These are phyloP conservation scores for Salicornia ramosissima DNA, from an alignment of 148 eudicot genomes.

Conservation along the genomic window DNA sequence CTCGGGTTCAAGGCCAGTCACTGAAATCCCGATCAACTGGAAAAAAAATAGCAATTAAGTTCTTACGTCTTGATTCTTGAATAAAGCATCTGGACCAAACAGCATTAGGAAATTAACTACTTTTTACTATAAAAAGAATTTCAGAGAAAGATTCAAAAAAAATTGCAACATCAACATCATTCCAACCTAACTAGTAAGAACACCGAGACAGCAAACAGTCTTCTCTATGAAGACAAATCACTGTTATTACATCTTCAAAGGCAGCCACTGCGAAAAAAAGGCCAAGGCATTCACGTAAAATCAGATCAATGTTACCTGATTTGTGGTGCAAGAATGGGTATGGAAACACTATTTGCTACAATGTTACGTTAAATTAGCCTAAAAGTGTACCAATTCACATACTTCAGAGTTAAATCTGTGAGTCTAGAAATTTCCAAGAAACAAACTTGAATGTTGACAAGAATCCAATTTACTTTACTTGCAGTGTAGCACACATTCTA, in stretches of 20 bases:
- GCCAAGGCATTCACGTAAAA: not conserved
- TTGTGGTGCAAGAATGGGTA: not conserved
- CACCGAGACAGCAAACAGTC: constrained; percentile 6
- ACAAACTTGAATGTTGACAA: too few species aligned
- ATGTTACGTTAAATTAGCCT: too few species aligned
- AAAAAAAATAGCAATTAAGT: constrained; percentile 21
- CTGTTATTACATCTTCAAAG: not conserved
- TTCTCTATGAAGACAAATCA: constrained; percentile 4
- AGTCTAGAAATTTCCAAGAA: too few species aligned
- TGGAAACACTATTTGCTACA: too few species aligned
- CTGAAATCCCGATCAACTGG: constrained; percentile 75
- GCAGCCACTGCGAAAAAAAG: not conserved
- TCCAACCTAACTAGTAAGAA: constrained; percentile 9
- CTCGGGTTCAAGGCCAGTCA: constrained; percentile 72
- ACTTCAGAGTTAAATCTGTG: too few species aligned
- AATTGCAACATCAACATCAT: constrained; percentile 9
- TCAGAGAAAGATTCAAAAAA: constrained; percentile 11
- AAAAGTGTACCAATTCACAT: too few species aligned
- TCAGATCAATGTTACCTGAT: not conserved
- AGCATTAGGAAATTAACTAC: not conserved
- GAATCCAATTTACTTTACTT: too few species aligned
- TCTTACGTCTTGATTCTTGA: too few species aligned
- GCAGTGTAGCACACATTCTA: too few species aligned
- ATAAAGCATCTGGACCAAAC: constrained; percentile 12
- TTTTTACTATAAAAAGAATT: not conserved